These are phyloP conservation scores for Acanthochlamys bracteata DNA, from an alignment of 106 monocot genomes.

Conservation along the genomic window DNA sequence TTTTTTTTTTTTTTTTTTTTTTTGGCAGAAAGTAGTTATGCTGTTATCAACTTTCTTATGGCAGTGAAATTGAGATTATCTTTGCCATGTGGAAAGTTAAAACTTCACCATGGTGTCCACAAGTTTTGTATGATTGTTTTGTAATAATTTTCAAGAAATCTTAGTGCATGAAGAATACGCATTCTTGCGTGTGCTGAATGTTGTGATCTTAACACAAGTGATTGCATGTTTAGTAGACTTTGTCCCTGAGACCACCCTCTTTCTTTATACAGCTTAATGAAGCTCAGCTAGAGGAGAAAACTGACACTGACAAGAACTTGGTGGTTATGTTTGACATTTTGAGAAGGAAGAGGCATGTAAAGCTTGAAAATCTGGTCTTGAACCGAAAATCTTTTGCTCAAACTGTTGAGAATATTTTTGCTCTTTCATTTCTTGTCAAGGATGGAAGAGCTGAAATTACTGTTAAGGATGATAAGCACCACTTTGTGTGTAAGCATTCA, in stretches of 20 bases:
- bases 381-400: slow-evolving; percentile 69
- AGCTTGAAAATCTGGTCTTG: slow-evolving; percentile 52
- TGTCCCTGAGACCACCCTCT: background rate
- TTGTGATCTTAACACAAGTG: too few relatives aligned
- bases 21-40: too few relatives aligned
- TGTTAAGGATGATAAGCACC: slow-evolving; percentile 28
- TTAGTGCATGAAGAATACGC: too few relatives aligned
- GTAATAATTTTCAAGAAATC: too few relatives aligned
- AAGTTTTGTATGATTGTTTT: too few relatives aligned
- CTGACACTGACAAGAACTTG: slow-evolving; percentile 77
- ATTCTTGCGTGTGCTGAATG: too few relatives aligned
- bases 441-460: slow-evolving; percentile 65
- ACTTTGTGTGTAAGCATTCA: slow-evolving; percentile 51
- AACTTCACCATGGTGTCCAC: too few relatives aligned
- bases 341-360: slow-evolving; percentile 33
- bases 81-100: too few relatives aligned
- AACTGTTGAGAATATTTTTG: slow-evolving; percentile 79
- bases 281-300: slow-evolving; percentile 23
- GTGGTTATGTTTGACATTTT: slow-evolving; percentile 51
- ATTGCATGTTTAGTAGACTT: too few relatives aligned
- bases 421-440: slow-evolving; percentile 75
- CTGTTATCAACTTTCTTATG: too few relatives aligned
- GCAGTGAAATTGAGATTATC: too few relatives aligned
- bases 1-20: too few relatives aligned
- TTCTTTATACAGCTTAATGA: slow-evolving; percentile 35